Evolutionary conservation across 176 grass and related monocot genomes (phyloP), one percentile per base, ranked within the genome.

Genomic region (Rhipidocladum racemiflorum): DNA sequence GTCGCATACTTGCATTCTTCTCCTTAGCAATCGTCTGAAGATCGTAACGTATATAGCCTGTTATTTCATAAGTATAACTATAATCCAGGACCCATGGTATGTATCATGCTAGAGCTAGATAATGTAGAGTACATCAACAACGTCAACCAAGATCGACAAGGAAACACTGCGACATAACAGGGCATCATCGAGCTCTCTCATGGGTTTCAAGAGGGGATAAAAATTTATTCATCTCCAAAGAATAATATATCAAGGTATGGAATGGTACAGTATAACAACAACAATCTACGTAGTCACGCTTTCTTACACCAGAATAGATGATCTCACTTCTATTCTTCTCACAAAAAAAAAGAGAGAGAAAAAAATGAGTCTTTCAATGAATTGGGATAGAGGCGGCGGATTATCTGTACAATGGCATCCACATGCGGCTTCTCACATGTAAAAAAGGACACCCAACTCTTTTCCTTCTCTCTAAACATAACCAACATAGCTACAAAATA

Each of bases 341-440:
- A 28, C n/a, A n/a, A n/a, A 15, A 60, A 40, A 61, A 83, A 9
- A 21, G 0, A 0, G 11, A 5, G 16, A 63, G 35, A 71, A 32
- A 30, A 43, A 8, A 20, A 54, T 3, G 9, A 23, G 20, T 65
- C 48, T 83, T n/a, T 79, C 61, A 78, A 86, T 59, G 44, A 79
- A 86, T 68, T 21, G 73, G 55, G 66, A 39, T 24, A 40, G 57
- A 51, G 51, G 61, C 68, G n/a, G n/a, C n/a, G 29, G 65, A 90
- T 74, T 83, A 74, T 83, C 84, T 90, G 74, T 90, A 90, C 88
- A 83, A 82, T 40, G 79, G 78, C 78, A 78, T 83, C 83, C 68
- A 77, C 45, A 42, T 86, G 78, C 57, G 74, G 78, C 78, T 86
- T 55, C 64, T 57, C 56, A 40, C 51, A 77, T 82, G 73, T 71